Evolutionary conservation across 345 rosid species (phyloP), one percentile per base, ranked within the genome.

Genomic region (Lepidium sativum): DNA sequence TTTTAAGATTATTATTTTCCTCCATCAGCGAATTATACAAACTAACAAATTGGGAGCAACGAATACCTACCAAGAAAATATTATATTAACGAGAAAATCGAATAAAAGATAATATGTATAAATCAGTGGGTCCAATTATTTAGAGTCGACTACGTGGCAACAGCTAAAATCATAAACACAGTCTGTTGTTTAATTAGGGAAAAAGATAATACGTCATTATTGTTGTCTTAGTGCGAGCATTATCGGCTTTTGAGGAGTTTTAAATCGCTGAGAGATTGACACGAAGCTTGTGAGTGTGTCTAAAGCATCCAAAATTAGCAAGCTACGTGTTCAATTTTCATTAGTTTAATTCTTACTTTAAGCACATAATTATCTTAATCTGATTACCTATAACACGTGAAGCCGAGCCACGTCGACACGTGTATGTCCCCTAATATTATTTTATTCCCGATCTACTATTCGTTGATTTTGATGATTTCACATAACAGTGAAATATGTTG

Each of bases 241-340:
- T 70, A 70, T 69, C 67, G 49, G 18, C 75, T 70, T 70, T 70
- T 70, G 69, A 70, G 63, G 51, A 70, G 35, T 27, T 54, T 70
- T 25, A 70, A 54, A 47, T 54, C 58, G 7, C 58, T 63, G 64
- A 63, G 69, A 54, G 18, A 45, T 4, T 54, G 75, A 45, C 75
- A 70, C 75, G 69, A 70, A 42, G 63, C 75, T 70, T 63, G 43
- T 54, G 69, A 70, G 75, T 70, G 56, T 62, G 50, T 71, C 64
- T 55, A 55, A 71, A 71, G 75, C 75, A 63, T 71, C 69, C 64
- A 71, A 63, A 45, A 54, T 4, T 38, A 2, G 29, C 2, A 63
- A 15, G 59, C n/a, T 55, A 71, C 75, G 75, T 71, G 75, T 63
- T 47, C 0, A 0, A 10, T 63, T 0, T 14, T 55, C 44, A 63